Evolutionary conservation across 1,284 basidiomycete genomes (phyloP).

Genomic region (Trichosporon sp.): DNA sequence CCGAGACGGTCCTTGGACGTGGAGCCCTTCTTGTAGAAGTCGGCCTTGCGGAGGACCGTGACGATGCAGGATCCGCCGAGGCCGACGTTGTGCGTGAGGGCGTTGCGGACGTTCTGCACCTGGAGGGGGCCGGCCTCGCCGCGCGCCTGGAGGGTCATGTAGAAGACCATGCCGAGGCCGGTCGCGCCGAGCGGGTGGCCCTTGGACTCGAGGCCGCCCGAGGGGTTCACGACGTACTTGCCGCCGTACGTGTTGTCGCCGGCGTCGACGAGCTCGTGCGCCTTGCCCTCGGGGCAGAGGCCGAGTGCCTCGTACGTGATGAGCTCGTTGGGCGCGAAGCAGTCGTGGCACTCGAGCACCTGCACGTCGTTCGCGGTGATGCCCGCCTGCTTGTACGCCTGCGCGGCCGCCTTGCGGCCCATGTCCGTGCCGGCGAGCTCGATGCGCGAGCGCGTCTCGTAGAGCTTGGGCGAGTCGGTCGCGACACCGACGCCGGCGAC

Average conservation of each 20-base stretch:
- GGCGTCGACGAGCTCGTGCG: constrained; percentile 31
- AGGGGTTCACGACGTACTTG: constrained; percentile 35
- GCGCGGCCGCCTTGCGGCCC: constrained; percentile 27
- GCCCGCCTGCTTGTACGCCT: constrained; percentile 31
- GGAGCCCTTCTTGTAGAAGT: constrained; percentile 28
- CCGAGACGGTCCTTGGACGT: constrained; percentile 27
- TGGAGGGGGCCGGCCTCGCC: constrained; percentile 32
- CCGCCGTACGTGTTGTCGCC: constrained; percentile 35
- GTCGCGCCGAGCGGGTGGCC: constrained; percentile 35
- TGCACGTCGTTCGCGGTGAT: constrained; percentile 30
- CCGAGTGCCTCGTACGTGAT: constrained; percentile 33
- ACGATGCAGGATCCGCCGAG: constrained; percentile 33
- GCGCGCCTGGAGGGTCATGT: constrained; percentile 34
- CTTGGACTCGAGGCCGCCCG: constrained; percentile 34
- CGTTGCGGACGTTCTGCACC: constrained; percentile 31
- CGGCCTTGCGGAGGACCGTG: constrained; percentile 31
- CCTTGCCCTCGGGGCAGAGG: constrained; percentile 27
- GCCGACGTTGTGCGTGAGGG: constrained; percentile 33
- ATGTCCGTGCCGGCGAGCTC: constrained; percentile 33
- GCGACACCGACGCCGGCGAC: constrained; percentile 28
- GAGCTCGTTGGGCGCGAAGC: constrained; percentile 36
- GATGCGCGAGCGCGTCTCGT: constrained; percentile 31
- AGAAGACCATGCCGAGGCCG: constrained; percentile 36
- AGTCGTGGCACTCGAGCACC: constrained; percentile 37
- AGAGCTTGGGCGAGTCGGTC: constrained; percentile 31